Evolutionary conservation across 331 rosid genomes (phyloP), one percentile per base, ranked within the genome.

Genomic region (Malus hybrid): DNA sequence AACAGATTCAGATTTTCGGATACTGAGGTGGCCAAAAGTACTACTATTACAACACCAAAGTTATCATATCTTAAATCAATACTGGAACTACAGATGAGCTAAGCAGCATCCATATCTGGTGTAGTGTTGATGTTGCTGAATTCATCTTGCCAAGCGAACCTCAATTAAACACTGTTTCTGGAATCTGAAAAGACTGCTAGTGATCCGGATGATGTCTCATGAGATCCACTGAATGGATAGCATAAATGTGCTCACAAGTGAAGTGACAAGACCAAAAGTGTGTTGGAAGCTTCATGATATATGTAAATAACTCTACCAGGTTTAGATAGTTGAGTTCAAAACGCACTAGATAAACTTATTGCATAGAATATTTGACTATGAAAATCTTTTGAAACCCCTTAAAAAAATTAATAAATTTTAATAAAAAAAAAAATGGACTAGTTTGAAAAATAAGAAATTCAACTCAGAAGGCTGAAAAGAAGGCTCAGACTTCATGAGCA

Each of bases 251-350:
- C 73, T 77, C 42, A 28, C 62, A 63, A 78, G 71, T 62, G 64
- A 55, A 36, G 79, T 68, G 61, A 56, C 79, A 67, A 70, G 36
- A 75, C 86, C 29, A 79, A 83, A 74, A 74, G 78, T 15, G 79
- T 76, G 46, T 39, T 39, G 46, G 46, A 39, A 39, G 46, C 12
- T 39, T 39, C 4, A 39, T 39, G 1, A 9, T 9, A 39, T 39
- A 39, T 9, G 64, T n/a, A 71, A 75, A 77, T 56, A 73, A 79
- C 81, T 76, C 68, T 79, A 79, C 63, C 73, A 60, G 78, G 70
- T 74, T 39, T 39, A 79, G 76, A 50, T 55, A 16, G 28, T 57
- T 57, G 64, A 20, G 64, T 22, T 8, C 39, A 62, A 14, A 71
- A 70, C 61, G 75, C 54, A 56, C 64, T 36, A 69, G 65, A 42